Percentiles rank a stretch among this genome's conserved stretches.
phyloP scores from a whole-genome alignment of 108 stramenopile genomes.

The Seminavis robusta region DNA sequence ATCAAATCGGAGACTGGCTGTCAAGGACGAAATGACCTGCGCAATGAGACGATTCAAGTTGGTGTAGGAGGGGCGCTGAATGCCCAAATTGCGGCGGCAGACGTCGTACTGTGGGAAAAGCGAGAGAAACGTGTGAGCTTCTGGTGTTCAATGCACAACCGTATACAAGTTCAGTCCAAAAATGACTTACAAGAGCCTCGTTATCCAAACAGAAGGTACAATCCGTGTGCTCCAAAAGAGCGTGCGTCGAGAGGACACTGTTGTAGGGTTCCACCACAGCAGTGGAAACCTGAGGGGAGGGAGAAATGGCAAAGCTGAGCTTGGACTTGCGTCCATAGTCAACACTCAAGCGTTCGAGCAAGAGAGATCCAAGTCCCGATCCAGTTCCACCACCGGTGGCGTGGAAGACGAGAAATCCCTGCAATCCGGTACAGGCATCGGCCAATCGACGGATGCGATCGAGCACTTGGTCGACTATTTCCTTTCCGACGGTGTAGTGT shows the following conservation, averaged over 20 bases:
- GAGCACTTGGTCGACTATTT: constrained; percentile 95
- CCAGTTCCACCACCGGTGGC: constrained; percentile 99
- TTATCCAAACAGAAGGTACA: constrained; percentile 95
- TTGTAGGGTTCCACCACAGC: constrained; percentile 97
- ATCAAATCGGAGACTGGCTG: constrained; percentile 94
- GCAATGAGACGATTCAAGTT: constrained; percentile 94
- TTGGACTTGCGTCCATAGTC: constrained; percentile 99
- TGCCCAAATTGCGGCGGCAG: constrained; percentile 92
- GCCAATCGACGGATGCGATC: constrained; percentile 98
- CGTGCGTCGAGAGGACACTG: constrained; percentile 94
- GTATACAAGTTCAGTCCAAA: too few species aligned
- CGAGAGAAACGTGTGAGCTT: too few species aligned
- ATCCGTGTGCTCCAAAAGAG: constrained; percentile 94
- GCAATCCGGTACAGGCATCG: constrained; percentile 98
- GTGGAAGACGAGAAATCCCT: constrained; percentile 99
- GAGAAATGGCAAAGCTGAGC: constrained; percentile 96
- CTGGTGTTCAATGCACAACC: too few species aligned
- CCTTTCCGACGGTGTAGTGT: constrained; percentile 99
- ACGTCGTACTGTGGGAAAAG: constrained; percentile 96
- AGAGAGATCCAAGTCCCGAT: constrained; percentile 97
- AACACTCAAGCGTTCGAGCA: constrained; percentile 96
- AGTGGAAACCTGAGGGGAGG: constrained; percentile 92
- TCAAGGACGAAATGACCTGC: constrained; percentile 91
- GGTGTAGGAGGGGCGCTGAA: constrained; percentile 92
- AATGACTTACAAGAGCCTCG: constrained; percentile 89